phyloP scores from a whole-genome alignment of 305 asterid species.

The Fraxinus ornus region DNA sequence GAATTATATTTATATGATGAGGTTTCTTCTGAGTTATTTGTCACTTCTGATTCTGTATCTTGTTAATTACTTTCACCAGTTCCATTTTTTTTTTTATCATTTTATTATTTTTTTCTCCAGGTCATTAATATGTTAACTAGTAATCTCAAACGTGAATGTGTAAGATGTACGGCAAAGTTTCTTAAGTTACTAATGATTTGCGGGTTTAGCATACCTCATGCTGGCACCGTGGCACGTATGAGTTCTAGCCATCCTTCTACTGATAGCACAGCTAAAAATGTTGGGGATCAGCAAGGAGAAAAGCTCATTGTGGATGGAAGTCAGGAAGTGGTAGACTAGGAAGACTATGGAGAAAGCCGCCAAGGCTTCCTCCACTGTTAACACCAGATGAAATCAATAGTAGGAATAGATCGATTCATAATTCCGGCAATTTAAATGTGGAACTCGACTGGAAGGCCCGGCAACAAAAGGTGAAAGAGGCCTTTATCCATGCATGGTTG shows the following conservation, averaged over 20 bases:
- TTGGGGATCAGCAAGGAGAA: conserved; percentile 47
- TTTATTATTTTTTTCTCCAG: conserved; percentile 37
- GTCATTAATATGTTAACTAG: conserved; percentile 51
- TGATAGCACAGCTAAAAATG: conserved; percentile 33
- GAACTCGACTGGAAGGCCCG: conserved; percentile 62
- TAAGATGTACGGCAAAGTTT: conserved; percentile 82
- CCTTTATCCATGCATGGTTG: conserved; percentile 93
- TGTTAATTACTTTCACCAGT: conserved; percentile 21
- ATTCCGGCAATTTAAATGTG: conserved; percentile 27
- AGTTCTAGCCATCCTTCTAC: conserved; percentile 38
- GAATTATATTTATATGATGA: background rate
- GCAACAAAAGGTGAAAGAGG: conserved; percentile 73
- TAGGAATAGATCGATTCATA: conserved; percentile 44
- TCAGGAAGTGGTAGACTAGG: conserved; percentile 46
- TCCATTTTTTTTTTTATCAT: background rate
- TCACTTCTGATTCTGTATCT: background rate
- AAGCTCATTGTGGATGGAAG: conserved; percentile 36
- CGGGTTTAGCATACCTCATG: conserved; percentile 63
- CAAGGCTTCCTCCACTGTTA: conserved; percentile 79
- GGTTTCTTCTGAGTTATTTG: background rate
- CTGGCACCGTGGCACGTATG: conserved; percentile 55
- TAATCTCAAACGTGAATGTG: conserved; percentile 45
- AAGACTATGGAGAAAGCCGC: conserved; percentile 76
- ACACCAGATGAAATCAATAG: conserved; percentile 78
- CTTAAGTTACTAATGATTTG: conserved; percentile 65